Evolutionary conservation across 2,329 filamentous ascomycete genomes (phyloP).

Genomic region (Monilinia fructigena): DNA sequence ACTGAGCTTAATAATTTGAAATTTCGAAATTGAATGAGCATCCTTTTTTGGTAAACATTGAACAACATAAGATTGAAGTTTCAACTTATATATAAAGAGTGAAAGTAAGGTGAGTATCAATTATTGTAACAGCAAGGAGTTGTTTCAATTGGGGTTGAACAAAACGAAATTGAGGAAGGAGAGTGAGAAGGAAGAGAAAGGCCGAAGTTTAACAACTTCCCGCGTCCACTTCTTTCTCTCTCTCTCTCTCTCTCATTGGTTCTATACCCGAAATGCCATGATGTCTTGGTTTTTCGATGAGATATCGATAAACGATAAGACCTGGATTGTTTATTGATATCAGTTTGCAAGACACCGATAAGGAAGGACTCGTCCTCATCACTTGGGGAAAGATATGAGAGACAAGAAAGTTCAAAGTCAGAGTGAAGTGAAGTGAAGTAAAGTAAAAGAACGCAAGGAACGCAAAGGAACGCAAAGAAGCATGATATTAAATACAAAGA

Average conservation of each 20-base stretch:
- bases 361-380: too few species aligned
- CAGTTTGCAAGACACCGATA: too few species aligned
- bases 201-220: not conserved
- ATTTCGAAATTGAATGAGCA: not conserved
- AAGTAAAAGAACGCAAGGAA: too few species aligned
- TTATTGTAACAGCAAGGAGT: slow-evolving; percentile 10
- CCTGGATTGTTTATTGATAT: not conserved
- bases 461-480: too few species aligned
- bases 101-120: slow-evolving; percentile 4
- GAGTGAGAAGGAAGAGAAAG: not conserved
- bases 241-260: not conserved
- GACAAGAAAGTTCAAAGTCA: too few species aligned
- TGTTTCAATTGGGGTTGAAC: slow-evolving; percentile 15
- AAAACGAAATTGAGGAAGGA: not conserved
- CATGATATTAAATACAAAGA: too few species aligned
- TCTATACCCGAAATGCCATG: not conserved
- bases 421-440: too few species aligned
- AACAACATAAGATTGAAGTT: slow-evolving; percentile 5
- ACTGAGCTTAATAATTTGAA: too few species aligned
- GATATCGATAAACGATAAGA: slow-evolving; percentile 20
- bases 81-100: not conserved
- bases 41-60: not conserved
- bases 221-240: too few species aligned
- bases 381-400: too few species aligned
- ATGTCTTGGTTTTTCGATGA: not conserved